Evolutionary conservation across 768 basidiomycete genomes (phyloP).

Genomic region (Clathrus columnatus): DNA sequence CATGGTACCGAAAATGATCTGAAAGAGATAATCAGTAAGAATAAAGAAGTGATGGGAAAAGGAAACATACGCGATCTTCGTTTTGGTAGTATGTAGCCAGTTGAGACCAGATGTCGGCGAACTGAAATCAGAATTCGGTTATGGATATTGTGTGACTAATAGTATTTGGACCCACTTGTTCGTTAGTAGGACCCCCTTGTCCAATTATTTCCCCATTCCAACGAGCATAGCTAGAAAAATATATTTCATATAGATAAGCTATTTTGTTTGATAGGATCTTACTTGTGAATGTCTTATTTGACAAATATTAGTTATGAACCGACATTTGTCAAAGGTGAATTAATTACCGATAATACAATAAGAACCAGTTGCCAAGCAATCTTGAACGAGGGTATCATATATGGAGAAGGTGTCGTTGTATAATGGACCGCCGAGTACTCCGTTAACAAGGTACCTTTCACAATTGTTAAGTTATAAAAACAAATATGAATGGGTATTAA

Average conservation of each 20-base stretch:
- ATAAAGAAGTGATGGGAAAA: neutral
- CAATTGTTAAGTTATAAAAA: neutral
- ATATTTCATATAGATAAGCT: neutral
- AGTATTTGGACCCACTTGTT: constrained; percentile 24
- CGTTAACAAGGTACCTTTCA: constrained; percentile 29
- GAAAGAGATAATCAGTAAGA: neutral
- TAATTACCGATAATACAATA: constrained; percentile 45
- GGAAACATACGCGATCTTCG: constrained; percentile 26
- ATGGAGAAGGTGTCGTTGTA: constrained; percentile 35
- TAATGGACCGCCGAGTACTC: constrained; percentile 31
- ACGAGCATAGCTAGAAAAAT: constrained; percentile 49
- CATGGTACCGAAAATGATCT: constrained; percentile 7
- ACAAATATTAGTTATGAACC: neutral
- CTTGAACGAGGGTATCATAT: constrained; percentile 46
- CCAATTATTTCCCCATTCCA: constrained; percentile 50
- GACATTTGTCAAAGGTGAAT: neutral
- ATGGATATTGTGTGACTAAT: neutral
- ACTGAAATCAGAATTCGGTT: constrained; percentile 19
- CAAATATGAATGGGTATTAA: neutral
- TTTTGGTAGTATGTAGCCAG: constrained; percentile 42
- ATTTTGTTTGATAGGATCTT: neutral
- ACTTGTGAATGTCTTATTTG: constrained; percentile 6
- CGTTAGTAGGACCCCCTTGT: constrained; percentile 52
- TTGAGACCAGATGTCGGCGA: constrained; percentile 44
- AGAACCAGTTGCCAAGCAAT: constrained; percentile 41